Conservation (phyloP, 1,284 basidiomycete species). For the Mixia osmundae region DNA sequence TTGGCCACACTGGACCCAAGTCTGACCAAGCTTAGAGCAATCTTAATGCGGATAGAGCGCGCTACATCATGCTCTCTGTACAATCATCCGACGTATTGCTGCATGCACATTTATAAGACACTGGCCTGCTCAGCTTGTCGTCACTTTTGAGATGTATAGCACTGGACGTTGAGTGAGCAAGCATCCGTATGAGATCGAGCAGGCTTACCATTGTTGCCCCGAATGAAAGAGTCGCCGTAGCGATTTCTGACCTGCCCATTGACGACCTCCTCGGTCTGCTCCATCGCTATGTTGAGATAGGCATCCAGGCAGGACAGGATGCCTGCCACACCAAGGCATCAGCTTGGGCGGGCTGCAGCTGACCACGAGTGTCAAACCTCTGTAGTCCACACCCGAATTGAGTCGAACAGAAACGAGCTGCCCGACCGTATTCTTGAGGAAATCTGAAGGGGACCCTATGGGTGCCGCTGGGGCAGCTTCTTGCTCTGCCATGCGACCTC, state of each 20-base stretch:
- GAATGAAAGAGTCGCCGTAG: slow-evolving; percentile 41
- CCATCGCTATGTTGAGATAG: slow-evolving; percentile 82
- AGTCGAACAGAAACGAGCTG: slow-evolving; percentile 82
- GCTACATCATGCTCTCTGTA: too few species aligned
- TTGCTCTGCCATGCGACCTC: too few species aligned
- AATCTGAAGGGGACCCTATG: slow-evolving; percentile 13
- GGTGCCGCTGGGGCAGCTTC: too few species aligned
- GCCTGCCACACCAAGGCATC: slow-evolving; percentile 30
- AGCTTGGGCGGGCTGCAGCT: background rate
- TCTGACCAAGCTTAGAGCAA: too few species aligned
- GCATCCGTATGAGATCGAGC: background rate
- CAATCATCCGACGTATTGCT: too few species aligned
- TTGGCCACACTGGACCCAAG: too few species aligned
- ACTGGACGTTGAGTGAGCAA: background rate
- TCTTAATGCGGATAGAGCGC: too few species aligned
- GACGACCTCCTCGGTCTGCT: slow-evolving; percentile 88
- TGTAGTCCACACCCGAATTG: slow-evolving; percentile 89
- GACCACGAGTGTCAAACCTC: slow-evolving; percentile 34
- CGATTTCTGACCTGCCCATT: slow-evolving; percentile 61
- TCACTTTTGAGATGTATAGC: slow-evolving; percentile 2
- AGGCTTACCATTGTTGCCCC: slow-evolving; percentile 80
- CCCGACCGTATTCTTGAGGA: slow-evolving; percentile 43
- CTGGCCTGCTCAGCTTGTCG: too few species aligned
- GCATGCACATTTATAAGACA: too few species aligned
- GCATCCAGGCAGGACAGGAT: slow-evolving; percentile 84